phyloP scores from a whole-genome alignment of 768 basidiomycete species.

The Gelatoporia subvermispora region DNA sequence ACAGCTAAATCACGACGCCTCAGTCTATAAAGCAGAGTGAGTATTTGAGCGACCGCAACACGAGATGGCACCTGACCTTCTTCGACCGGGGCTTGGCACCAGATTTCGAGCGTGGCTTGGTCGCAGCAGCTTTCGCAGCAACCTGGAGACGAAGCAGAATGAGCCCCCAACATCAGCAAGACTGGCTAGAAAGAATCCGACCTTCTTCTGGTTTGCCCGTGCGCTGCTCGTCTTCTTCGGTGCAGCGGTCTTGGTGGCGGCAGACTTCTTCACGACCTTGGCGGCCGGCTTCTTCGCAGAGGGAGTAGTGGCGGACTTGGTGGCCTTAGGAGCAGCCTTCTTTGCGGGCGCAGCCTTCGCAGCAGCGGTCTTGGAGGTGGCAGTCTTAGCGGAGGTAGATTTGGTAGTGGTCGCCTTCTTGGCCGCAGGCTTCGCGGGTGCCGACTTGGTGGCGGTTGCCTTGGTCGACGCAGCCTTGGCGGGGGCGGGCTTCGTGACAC shows the following conservation, averaged over 20 bases:
- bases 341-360: slow-evolving; percentile 25
- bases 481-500: slow-evolving; percentile 27
- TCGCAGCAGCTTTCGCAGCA: slow-evolving; percentile 26
- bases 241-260: slow-evolving; percentile 12
- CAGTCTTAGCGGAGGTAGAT: slow-evolving; percentile 13
- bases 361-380: slow-evolving; percentile 9
- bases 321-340: slow-evolving; percentile 5
- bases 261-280: slow-evolving; percentile 32
- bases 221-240: slow-evolving; percentile 31
- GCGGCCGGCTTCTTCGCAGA: slow-evolving; percentile 26
- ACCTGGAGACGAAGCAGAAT: slow-evolving; percentile 10
- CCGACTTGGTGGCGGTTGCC: neutral
- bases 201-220: slow-evolving; percentile 31
- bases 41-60: neutral
- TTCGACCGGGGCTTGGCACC: slow-evolving; percentile 17
- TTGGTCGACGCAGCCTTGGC: slow-evolving; percentile 18
- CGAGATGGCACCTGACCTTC: slow-evolving; percentile 9
- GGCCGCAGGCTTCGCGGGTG: slow-evolving; percentile 8
- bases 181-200: slow-evolving; percentile 4
- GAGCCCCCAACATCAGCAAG: neutral
- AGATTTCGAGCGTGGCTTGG: slow-evolving; percentile 21
- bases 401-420: slow-evolving; percentile 29
- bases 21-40: too few species aligned
- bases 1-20: neutral
- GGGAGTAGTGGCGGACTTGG: slow-evolving; percentile 3